Percentiles rank a stretch among this genome's conserved stretches.
These are phyloP conservation scores for Alternaria postmessia DNA, from an alignment of 2,329 filamentous ascomycete species.

Conservation along the genomic window DNA sequence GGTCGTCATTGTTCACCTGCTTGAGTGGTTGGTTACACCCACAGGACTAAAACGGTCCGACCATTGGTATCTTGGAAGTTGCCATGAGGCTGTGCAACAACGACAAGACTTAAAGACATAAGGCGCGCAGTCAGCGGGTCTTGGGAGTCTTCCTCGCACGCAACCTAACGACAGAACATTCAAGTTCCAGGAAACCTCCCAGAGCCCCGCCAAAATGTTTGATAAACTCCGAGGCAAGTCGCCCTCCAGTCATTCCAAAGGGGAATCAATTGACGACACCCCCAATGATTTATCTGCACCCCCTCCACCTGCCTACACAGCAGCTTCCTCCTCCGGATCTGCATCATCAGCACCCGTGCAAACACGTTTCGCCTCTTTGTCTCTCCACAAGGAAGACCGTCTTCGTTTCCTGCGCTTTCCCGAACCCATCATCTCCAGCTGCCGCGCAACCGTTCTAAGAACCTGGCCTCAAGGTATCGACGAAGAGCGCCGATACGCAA, in stretches of 20 bases:
- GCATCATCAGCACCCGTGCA: slow-evolving; percentile 20
- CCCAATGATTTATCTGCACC: slow-evolving; percentile 8
- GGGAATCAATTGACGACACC: slow-evolving; percentile 8
- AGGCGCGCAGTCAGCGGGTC: not conserved
- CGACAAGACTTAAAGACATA: not conserved
- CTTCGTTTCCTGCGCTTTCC: slow-evolving; percentile 51
- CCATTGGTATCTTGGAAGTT: not conserved
- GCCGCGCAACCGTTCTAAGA: slow-evolving; percentile 32
- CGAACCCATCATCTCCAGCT: slow-evolving; percentile 31
- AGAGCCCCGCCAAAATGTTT: slow-evolving; percentile 12
- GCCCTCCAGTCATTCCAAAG: slow-evolving; percentile 20
- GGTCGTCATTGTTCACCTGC: not conserved
- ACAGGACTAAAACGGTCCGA: not conserved
- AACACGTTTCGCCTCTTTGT: slow-evolving; percentile 35
- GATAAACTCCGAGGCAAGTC: slow-evolving; percentile 25
- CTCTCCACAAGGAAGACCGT: slow-evolving; percentile 32
- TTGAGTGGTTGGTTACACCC: not conserved
- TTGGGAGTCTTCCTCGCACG: not conserved
- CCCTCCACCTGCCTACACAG: slow-evolving; percentile 19
- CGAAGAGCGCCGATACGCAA: slow-evolving; percentile 41
- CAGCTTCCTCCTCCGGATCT: slow-evolving; percentile 15
- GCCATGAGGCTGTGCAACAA: not conserved
- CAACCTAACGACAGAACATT: not conserved
- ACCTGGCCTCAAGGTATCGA: slow-evolving; percentile 46
- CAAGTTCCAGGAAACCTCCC: not conserved